These are phyloP conservation scores for Debaryomyces castellii DNA, from an alignment of 805 yeast species.

Conservation along the genomic window DNA sequence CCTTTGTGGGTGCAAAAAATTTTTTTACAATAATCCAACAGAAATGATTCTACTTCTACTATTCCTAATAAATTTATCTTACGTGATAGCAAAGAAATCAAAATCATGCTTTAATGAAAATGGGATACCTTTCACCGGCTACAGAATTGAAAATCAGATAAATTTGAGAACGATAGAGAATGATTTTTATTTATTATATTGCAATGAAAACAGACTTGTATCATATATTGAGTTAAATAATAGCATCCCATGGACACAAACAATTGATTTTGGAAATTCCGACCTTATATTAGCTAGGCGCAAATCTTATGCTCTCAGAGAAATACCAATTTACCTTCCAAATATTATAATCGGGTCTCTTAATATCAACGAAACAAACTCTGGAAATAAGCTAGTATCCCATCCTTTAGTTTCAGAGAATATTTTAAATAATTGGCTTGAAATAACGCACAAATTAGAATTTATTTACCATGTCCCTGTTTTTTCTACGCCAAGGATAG, in stretches of 20 bases:
- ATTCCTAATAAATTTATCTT: neutral
- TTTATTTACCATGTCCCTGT: slow-evolving; percentile 27
- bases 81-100: neutral
- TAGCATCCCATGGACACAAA: slow-evolving; percentile 25
- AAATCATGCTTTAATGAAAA: neutral
- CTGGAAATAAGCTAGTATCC: slow-evolving; percentile 4
- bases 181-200: slow-evolving; percentile 24
- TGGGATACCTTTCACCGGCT: slow-evolving; percentile 16
- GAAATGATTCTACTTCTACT: too few relatives aligned
- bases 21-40: too few relatives aligned
- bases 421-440: slow-evolving; percentile 26
- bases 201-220: slow-evolving; percentile 28
- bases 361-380: slow-evolving; percentile 4
- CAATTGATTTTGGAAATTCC: slow-evolving; percentile 9
- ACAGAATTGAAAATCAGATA: slow-evolving; percentile 25
- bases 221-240: slow-evolving; percentile 15
- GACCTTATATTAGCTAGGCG: slow-evolving; percentile 18
- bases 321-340: slow-evolving; percentile 26
- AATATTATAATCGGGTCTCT: slow-evolving; percentile 24
- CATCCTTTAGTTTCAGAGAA: slow-evolving; percentile 28
- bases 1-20: neutral
- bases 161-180: slow-evolving; percentile 7
- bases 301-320: slow-evolving; percentile 19
- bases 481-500: slow-evolving; percentile 27
- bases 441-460: slow-evolving; percentile 15